Percentiles rank a stretch among this genome's conserved stretches.
Conservation (phyloP, 306 rosid genomes). For the Oxytropis ochrocephala region DNA sequence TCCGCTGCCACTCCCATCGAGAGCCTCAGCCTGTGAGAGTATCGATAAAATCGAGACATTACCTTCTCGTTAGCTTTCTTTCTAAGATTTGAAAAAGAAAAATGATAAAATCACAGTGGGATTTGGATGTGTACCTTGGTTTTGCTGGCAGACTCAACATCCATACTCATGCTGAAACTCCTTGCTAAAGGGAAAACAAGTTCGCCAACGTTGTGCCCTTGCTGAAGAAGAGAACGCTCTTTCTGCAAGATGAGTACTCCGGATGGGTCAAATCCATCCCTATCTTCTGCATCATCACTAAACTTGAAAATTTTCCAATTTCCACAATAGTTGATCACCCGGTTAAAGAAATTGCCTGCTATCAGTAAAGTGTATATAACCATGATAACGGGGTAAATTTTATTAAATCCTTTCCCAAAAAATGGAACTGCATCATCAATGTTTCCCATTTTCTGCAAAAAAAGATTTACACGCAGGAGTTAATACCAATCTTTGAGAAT, state of each 20-base stretch:
- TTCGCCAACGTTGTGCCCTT: constrained; percentile 85
- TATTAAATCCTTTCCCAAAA: constrained; percentile 80
- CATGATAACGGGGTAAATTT: constrained; percentile 90
- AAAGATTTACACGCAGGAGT: constrained; percentile 1
- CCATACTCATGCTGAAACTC: constrained; percentile 49
- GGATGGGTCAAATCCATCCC: constrained; percentile 86
- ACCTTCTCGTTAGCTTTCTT: not conserved
- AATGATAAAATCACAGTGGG: not conserved
- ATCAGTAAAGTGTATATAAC: constrained; percentile 79
- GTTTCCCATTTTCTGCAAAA: constrained; percentile 90
- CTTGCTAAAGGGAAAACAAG: constrained; percentile 88
- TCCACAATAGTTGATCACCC: constrained; percentile 60
- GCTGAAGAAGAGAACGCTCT: constrained; percentile 83
- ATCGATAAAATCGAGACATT: constrained; percentile 5
- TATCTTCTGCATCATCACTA: constrained; percentile 63
- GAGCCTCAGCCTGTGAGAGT: not conserved
- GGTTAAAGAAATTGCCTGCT: constrained; percentile 69
- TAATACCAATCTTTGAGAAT: constrained; percentile 4
- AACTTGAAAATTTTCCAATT: constrained; percentile 69
- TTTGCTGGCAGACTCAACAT: constrained; percentile 46
- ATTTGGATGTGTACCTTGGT: constrained; percentile 33
- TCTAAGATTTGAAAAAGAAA: constrained; percentile 1
- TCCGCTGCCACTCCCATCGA: constrained; percentile 27
- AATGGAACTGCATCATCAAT: constrained; percentile 91
- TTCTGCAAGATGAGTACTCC: constrained; percentile 78